These are phyloP conservation scores for Sporothrix mexicana DNA, from an alignment of 2,329 filamentous ascomycete species.

Conservation along the genomic window DNA sequence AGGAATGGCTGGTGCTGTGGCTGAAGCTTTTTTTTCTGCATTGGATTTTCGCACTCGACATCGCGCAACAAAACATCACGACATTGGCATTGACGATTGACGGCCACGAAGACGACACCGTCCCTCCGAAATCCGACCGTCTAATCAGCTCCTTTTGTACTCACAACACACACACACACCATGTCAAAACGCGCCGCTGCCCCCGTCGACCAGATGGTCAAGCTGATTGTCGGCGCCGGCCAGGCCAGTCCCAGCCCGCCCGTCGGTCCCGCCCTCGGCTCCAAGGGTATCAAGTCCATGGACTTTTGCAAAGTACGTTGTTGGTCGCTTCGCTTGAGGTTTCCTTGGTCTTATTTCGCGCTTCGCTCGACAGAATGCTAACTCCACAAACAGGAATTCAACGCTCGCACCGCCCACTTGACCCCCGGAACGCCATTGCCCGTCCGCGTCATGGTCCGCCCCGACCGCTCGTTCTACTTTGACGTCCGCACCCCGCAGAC, in stretches of 20 bases:
- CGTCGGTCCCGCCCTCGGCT: constrained; percentile 93
- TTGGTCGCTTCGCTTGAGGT: background rate
- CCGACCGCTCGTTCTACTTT: constrained; percentile 92
- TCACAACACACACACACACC: constrained; percentile 31
- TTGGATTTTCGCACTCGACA: constrained; percentile 15
- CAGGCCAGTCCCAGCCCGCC: constrained; percentile 94
- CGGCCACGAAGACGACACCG: background rate
- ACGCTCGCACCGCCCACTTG: constrained; percentile 88
- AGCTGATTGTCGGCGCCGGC: constrained; percentile 95
- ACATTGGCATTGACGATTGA: background rate
- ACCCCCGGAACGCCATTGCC: constrained; percentile 83
- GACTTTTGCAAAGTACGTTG: constrained; percentile 91
- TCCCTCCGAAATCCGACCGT: background rate
- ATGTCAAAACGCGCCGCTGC: constrained; percentile 60
- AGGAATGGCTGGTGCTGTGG: constrained; percentile 9
- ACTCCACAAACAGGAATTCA: constrained; percentile 76
- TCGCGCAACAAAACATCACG: background rate
- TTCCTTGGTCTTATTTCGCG: background rate
- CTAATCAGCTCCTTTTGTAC: background rate
- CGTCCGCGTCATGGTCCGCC: constrained; percentile 86
- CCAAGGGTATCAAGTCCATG: constrained; percentile 98
- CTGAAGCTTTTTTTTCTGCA: constrained; percentile 15
- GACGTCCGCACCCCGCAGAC: constrained; percentile 94
- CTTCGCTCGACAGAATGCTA: background rate
- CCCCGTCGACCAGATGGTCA: constrained; percentile 77